Evolutionary conservation across 176 grass and related monocot genomes (phyloP), one percentile per base, ranked within the genome.

Genomic region (Areca catechu): DNA sequence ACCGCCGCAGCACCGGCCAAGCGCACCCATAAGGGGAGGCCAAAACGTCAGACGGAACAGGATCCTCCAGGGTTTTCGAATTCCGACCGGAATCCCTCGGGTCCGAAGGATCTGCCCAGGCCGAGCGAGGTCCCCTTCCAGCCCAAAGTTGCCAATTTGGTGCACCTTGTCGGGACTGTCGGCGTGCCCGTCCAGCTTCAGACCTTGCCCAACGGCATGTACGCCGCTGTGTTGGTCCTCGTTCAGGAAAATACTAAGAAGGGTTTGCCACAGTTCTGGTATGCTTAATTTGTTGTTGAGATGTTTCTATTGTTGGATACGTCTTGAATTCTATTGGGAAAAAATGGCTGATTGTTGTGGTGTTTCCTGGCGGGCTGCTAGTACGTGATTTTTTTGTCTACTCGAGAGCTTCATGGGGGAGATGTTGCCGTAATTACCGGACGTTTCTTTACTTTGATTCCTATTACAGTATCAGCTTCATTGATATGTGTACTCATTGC

Each of bases 91-190:
- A 43, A 43, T 43, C 9, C 34, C 34, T 12, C 9, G 7, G 34
- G 34, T 43, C 9, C 7, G 1, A 19, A 15, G 60, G 74, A 88
- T 1, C 74, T 80, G 17, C 83, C 58, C 25, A 72, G 61, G 7
- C 87, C 87, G 9, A 23, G 4, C n/a, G 78, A 80, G 62, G 78
- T 98, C 54, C 78, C 81, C 0, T 98, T 85, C 70, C 93, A 98
- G 79, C 51, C 81, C 3, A 75, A 58, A 16, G 81, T 98, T 12
- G 83, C 83, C 53, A 98, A 89, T 63, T 21, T 24, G 47, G 78
- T 92, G 24, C n/a, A 62, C 15, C 81, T 98, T n/a, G 68, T 92
- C 19, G 93, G 87, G 30, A 70, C 65, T 7, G 27, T 98, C 5
- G 70, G 78, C 48, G 74, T 83, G 50, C 93, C 87, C 16, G 78